Conservation (phyloP, 345 rosid species). For the Eutrema yunnanense region DNA sequence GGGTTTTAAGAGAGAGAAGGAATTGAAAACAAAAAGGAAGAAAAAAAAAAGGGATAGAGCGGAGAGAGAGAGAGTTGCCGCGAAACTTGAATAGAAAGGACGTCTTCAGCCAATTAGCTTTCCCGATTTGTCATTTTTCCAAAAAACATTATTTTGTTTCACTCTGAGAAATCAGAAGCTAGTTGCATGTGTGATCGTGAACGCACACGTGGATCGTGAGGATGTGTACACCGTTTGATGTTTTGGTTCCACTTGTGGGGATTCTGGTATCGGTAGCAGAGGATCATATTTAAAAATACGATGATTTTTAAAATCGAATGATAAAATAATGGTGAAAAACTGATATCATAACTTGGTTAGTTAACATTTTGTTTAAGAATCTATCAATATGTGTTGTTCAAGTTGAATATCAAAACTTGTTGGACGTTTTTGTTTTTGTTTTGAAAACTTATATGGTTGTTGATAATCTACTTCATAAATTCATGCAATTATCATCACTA, state of each 20-base stretch:
- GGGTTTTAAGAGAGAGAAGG: constrained; percentile 16
- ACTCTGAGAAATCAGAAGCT: neutral
- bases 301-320: neutral
- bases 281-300: constrained; percentile 10
- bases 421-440: too few species aligned
- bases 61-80: constrained; percentile 46
- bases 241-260: neutral
- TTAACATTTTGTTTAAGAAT: too few species aligned
- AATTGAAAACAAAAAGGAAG: neutral
- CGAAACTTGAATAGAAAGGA: constrained; percentile 78
- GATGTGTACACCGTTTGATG: neutral
- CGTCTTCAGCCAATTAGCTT: constrained; percentile 23
- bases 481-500: too few species aligned
- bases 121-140: neutral
- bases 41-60: neutral
- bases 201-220: neutral
- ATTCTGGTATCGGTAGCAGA: neutral
- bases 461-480: too few species aligned
- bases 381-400: too few species aligned
- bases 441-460: too few species aligned
- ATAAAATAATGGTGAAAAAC: neutral
- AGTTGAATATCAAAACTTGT: too few species aligned
- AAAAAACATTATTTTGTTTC: neutral
- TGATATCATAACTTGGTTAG: neutral
- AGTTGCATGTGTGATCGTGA: neutral